These are phyloP conservation scores for Sanghuangporus sanghuang DNA, from an alignment of 1,284 basidiomycete species.

Conservation along the genomic window DNA sequence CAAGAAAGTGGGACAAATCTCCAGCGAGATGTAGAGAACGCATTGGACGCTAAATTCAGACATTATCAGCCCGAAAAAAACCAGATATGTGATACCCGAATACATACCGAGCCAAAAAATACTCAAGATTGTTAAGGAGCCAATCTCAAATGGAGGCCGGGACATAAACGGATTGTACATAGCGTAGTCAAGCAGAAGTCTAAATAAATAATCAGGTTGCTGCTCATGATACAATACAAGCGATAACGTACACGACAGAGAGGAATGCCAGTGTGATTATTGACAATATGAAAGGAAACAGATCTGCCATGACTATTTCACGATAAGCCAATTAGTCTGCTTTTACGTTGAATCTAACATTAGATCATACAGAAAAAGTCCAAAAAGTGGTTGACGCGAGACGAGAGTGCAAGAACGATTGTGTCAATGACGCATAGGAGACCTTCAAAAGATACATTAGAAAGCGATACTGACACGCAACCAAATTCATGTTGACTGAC, in stretches of 20 bases:
- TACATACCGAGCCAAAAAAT: conserved; percentile 51
- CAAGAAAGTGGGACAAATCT: conserved; percentile 41
- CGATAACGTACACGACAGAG: conserved; percentile 33
- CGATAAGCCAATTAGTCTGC: not conserved
- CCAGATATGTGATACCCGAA: not conserved
- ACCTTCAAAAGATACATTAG: conserved; percentile 25
- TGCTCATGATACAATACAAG: not conserved
- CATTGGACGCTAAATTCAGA: conserved; percentile 42
- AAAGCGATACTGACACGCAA: not conserved
- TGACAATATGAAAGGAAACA: conserved; percentile 54
- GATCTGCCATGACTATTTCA: conserved; percentile 46
- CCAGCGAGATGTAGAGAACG: conserved; percentile 57
- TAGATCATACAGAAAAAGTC: conserved; percentile 50
- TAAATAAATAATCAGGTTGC: conserved; percentile 20
- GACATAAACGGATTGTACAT: conserved; percentile 38
- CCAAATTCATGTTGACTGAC: conserved; percentile 1
- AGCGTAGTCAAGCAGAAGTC: conserved; percentile 39
- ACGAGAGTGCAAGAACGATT: conserved; percentile 47
- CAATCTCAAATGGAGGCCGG: conserved; percentile 44
- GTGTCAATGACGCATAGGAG: conserved; percentile 41
- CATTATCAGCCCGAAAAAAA: not conserved
- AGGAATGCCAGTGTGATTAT: conserved; percentile 44
- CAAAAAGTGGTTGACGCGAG: conserved; percentile 50
- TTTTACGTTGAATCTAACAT: not conserved
- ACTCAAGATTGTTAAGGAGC: conserved; percentile 37